Evolutionary conservation across 371 early-diverging fungal genomes (phyloP).

Genomic region (Apophysomyces variabilis): DNA sequence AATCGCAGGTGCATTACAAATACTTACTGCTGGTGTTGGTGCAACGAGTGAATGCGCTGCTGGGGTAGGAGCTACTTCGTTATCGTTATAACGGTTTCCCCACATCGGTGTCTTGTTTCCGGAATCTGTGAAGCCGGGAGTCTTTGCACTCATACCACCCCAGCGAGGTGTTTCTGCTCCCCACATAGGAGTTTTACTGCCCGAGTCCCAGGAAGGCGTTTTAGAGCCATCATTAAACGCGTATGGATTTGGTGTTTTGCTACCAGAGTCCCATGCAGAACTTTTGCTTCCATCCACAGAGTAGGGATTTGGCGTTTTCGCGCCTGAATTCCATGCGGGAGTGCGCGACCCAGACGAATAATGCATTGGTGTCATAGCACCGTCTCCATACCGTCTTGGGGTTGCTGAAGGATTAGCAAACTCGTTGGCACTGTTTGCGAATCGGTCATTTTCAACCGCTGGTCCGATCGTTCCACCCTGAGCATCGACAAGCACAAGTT

Average conservation of each 20-base stretch:
- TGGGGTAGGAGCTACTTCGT: conserved; percentile 49
- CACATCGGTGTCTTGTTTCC: conserved; percentile 64
- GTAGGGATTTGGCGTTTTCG: conserved; percentile 73
- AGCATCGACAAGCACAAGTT: conserved; percentile 64
- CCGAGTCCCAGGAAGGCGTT: conserved; percentile 77
- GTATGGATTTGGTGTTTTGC: conserved; percentile 61
- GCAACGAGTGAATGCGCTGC: conserved; percentile 39
- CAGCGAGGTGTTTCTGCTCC: conserved; percentile 28
- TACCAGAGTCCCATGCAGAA: conserved; percentile 73
- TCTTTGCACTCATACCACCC: conserved; percentile 58
- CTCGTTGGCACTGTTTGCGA: conserved; percentile 26
- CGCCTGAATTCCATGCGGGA: conserved; percentile 79
- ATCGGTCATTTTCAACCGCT: conserved; percentile 36
- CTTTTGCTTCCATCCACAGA: conserved; percentile 67
- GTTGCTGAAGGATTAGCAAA: conserved; percentile 42
- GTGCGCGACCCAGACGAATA: conserved; percentile 66
- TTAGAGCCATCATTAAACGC: conserved; percentile 58
- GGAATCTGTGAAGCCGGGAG: conserved; percentile 65
- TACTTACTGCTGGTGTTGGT: conserved; percentile 47
- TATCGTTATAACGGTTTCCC: conserved; percentile 30
- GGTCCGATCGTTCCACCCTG: conserved; percentile 47
- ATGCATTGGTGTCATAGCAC: conserved; percentile 65
- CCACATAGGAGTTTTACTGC: conserved; percentile 62
- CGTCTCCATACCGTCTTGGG: conserved; percentile 52
- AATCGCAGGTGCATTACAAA: background rate